Conservation (phyloP, 192 early-diverging fungal species). For the Podila horticola region DNA sequence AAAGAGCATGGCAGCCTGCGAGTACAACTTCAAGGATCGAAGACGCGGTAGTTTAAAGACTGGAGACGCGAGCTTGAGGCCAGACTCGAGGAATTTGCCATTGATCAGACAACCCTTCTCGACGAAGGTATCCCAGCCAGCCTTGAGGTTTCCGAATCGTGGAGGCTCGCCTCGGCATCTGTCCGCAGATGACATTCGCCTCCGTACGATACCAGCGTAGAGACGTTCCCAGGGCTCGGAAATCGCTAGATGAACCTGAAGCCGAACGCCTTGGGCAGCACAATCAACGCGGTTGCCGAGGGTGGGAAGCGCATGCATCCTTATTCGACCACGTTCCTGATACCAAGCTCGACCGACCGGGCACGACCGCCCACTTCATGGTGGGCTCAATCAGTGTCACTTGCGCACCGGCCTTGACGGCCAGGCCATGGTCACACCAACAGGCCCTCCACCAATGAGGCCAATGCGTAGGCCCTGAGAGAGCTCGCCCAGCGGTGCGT, state of each 20-base stretch:
- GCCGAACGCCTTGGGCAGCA: constrained; percentile 9
- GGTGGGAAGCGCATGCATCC: constrained; percentile 17
- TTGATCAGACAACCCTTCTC: constrained; percentile 5
- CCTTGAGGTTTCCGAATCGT: constrained; percentile 6
- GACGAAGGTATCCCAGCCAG: constrained; percentile 15
- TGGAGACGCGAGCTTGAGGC: constrained; percentile 1
- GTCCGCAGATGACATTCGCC: constrained; percentile 11
- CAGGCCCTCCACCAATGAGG: constrained; percentile 7
- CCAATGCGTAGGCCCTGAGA: constrained; percentile 5
- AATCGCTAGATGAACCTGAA: constrained; percentile 8
- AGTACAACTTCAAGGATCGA: no score
- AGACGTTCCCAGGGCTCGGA: constrained; percentile 7
- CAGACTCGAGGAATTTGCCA: constrained; percentile 11
- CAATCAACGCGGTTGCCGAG: constrained; percentile 2
- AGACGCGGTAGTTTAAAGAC: no score
- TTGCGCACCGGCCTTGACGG: constrained; percentile 15
- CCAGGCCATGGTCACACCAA: constrained; percentile 6
- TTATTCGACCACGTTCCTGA: constrained; percentile 9
- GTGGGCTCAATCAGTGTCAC: constrained; percentile 12
- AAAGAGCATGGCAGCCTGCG: no score
- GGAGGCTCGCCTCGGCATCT: constrained; percentile 4
- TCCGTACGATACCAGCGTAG: constrained; percentile 8
- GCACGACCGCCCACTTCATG: constrained; percentile 16
- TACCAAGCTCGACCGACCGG: constrained; percentile 8
- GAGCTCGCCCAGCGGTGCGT: constrained; percentile 6